These are phyloP conservation scores for Borealophlyctis nickersoniae DNA, from an alignment of 192 early-diverging fungal species.

Conservation along the genomic window DNA sequence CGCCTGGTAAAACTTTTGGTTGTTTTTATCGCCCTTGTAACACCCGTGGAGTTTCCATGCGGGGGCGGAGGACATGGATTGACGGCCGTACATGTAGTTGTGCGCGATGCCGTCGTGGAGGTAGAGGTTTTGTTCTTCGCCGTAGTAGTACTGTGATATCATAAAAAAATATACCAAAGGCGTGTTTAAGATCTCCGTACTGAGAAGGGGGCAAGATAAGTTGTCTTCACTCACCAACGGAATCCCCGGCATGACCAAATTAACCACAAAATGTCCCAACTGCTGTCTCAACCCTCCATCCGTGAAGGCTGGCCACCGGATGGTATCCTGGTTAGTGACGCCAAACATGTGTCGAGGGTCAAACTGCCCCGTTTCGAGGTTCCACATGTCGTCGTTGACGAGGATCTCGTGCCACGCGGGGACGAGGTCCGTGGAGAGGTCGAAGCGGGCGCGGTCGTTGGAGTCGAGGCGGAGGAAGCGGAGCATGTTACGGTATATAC, in stretches of 20 bases:
- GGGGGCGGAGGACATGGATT: not conserved
- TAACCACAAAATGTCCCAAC: not conserved
- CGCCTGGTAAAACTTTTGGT: not conserved
- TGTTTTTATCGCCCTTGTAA: slow-evolving; percentile 6
- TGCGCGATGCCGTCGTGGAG: slow-evolving; percentile 2
- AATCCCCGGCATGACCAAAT: slow-evolving; percentile 5
- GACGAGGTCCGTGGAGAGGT: not conserved
- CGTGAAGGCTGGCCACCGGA: slow-evolving; percentile 2
- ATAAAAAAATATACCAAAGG: not conserved
- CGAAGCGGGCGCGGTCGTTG: slow-evolving; percentile 4
- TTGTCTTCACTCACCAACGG: not conserved
- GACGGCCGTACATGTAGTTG: slow-evolving; percentile 12
- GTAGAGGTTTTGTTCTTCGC: slow-evolving; percentile 15
- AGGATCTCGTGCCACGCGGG: slow-evolving; percentile 19
- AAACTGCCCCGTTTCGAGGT: slow-evolving; percentile 6
- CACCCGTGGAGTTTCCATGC: slow-evolving; percentile 13
- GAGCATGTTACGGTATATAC: slow-evolving; percentile 7
- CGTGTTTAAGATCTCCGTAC: not conserved
- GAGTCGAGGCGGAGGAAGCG: slow-evolving; percentile 9
- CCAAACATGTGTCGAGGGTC: slow-evolving; percentile 22
- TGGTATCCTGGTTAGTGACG: slow-evolving; percentile 5
- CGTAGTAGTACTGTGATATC: slow-evolving; percentile 2
- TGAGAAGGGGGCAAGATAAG: not conserved
- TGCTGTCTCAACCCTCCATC: not conserved
- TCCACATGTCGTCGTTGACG: slow-evolving; percentile 4